Base-by-base conservation (phyloP, 805 yeast genomes). In the Torulaspora maleeae region DNA sequence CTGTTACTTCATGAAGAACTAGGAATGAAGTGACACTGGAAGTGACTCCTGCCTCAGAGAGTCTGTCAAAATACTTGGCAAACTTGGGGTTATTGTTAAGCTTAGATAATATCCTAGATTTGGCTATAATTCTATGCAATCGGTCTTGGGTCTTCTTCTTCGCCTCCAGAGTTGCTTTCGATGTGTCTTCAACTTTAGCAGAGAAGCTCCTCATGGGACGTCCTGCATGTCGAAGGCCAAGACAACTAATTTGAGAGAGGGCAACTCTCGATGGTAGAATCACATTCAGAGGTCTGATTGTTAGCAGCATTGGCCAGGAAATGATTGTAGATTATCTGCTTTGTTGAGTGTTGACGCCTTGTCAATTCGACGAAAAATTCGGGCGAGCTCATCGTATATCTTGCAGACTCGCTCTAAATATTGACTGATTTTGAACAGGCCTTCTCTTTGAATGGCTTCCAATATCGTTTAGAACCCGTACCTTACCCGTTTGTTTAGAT, bases 1-100 rank as follows among this genome's bases (percentile, higher is more conserved):
- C 95, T 0, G 90, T 74, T 34, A 86, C 51, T 58, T 86, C 95
- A 58, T 86, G 95, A 11, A 86, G 68, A 3, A 85, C 59, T 5
- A 85, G 52, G 54, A 86, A 86, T 2, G 89, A 71, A 0, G 83
- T 72, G 10, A 82, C 69, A 1, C 66, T 60, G 4, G 64, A 50
- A 4, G 56, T 50, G 2, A 68, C 53, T 16, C 65, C 66, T 1
- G 68, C 56, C 27, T 61, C 54, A 12, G 63, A 50, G 9, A 66
- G 47, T 13, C 51, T 52, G 35, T 55, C 46, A 34, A 64, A 60
- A 41, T 61, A 64, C 3, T 39, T 40, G 4, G 54, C 33, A 42
- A 59, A 63, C 33, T 44, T 57, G 2, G 67, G 67, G 20, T 57
- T 53, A 9, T 45, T 33, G 27, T 58, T 58, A 39, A 63, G 48